Percentiles rank a stretch among this genome's conserved stretches.
Evolutionary conservation across 441 rosid species (phyloP).

Genomic region (Aleurites moluccanus): DNA sequence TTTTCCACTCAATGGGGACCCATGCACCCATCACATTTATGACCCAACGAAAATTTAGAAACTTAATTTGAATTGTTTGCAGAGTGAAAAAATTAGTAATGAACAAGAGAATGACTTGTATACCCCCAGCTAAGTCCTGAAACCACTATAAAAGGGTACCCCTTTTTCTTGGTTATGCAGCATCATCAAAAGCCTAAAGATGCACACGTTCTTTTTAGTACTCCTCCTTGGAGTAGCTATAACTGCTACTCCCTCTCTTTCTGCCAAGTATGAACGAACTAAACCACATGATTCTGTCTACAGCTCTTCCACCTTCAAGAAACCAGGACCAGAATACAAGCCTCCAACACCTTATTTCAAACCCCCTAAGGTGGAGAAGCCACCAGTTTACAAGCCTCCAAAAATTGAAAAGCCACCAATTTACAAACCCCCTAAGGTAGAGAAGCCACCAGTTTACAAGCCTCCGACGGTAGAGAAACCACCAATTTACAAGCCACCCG

Average conservation of each 20-base stretch:
- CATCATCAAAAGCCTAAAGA: conserved; percentile 4
- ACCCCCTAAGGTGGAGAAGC: conserved; percentile 11
- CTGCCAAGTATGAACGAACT: background rate
- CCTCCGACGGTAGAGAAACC: conserved; percentile 9
- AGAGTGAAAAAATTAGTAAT: background rate
- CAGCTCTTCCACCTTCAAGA: background rate
- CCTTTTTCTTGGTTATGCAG: background rate
- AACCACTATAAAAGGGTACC: background rate
- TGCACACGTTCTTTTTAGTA: background rate
- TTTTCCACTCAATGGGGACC: background rate
- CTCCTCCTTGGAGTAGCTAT: background rate
- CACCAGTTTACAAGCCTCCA: background rate
- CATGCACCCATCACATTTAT: background rate
- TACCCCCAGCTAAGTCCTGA: background rate
- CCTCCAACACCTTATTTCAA: background rate
- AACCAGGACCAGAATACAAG: background rate
- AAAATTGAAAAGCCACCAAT: background rate
- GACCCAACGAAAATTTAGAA: background rate
- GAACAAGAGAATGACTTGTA: background rate
- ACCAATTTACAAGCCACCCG: background rate
- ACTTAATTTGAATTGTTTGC: background rate
- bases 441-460: conserved; percentile 15
- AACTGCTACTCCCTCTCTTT: background rate
- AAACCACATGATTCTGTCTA: background rate
- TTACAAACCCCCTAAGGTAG: conserved; percentile 13